Conservation (phyloP, 495 filamentous ascomycete species). For the Beverwykella pulmonaria region DNA sequence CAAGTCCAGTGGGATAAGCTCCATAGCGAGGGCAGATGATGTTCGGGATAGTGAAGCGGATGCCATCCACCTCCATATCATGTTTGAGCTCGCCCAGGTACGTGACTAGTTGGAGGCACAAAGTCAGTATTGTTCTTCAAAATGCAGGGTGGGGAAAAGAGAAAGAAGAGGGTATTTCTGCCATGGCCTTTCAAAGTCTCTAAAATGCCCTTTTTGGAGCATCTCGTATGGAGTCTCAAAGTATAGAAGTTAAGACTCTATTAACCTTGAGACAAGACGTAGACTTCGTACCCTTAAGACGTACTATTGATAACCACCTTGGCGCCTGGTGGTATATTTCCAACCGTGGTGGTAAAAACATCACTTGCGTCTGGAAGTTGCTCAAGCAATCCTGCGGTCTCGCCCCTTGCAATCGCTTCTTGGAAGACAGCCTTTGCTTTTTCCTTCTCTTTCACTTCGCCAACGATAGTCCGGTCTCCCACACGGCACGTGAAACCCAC, state of each 20-base stretch:
- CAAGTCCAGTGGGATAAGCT: constrained; percentile 43
- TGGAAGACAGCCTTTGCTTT: constrained; percentile 59
- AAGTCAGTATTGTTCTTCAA: too few relatives aligned
- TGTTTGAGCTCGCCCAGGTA: constrained; percentile 71
- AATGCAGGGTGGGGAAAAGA: too few relatives aligned
- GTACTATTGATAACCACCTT: constrained; percentile 58
- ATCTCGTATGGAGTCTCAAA: too few relatives aligned
- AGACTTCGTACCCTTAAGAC: too few relatives aligned
- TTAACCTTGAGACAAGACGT: too few relatives aligned
- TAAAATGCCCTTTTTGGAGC: too few relatives aligned
- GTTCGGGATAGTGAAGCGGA: constrained; percentile 66
- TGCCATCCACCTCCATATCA: constrained; percentile 62
- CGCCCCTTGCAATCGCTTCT: constrained; percentile 57
- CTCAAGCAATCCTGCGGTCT: constrained; percentile 64
- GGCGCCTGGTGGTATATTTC: constrained; percentile 61
- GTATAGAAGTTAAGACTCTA: too few relatives aligned
- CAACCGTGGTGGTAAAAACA: constrained; percentile 65
- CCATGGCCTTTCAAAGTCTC: too few relatives aligned
- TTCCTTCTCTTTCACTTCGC: constrained; percentile 63
- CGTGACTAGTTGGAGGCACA: too few relatives aligned
- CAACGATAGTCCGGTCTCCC: constrained; percentile 53
- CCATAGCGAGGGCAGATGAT: constrained; percentile 67
- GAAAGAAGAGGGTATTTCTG: too few relatives aligned
- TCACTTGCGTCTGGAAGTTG: constrained; percentile 60
- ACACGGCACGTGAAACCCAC: constrained; percentile 63